Conservation (phyloP, 495 filamentous ascomycete genomes). For the Aspergillus nidulans region DNA sequence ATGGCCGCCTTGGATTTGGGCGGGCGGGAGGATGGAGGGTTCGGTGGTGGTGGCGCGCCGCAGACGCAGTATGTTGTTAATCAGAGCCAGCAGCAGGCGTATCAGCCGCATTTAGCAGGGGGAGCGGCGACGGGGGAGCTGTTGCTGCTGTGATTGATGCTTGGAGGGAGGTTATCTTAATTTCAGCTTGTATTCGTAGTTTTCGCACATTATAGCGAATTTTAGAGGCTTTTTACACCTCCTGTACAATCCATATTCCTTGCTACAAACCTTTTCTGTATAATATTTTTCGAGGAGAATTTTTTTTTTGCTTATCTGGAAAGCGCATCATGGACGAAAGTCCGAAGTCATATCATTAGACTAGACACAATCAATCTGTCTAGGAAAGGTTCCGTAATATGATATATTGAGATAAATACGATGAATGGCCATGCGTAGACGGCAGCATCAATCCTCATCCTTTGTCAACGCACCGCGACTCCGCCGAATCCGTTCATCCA, state of each 20-base stretch:
- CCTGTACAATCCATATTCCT: not conserved
- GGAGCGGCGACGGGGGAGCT: constrained; percentile 49
- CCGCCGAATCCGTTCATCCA: constrained; percentile 41
- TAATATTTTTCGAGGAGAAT: no score
- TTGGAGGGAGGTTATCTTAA: not conserved
- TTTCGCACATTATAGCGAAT: not conserved
- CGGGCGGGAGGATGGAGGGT: constrained; percentile 38
- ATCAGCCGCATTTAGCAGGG: constrained; percentile 47
- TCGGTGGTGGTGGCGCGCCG: constrained; percentile 33
- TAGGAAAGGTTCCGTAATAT: not conserved
- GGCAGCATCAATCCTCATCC: constrained; percentile 23
- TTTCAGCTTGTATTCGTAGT: constrained; percentile 22
- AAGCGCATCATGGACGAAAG: no score
- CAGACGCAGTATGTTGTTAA: constrained; percentile 51
- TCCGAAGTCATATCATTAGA: no score
- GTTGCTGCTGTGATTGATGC: constrained; percentile 32
- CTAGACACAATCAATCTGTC: not conserved
- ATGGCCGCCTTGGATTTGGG: constrained; percentile 65
- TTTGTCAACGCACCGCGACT: constrained; percentile 36
- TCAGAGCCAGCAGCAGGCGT: constrained; percentile 50
- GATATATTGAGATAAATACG: not conserved
- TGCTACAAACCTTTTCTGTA: no score
- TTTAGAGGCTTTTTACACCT: not conserved
- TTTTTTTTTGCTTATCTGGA: no score
- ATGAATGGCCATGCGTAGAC: not conserved